Evolutionary conservation across 768 basidiomycete species (phyloP).

Genomic region (Tricholoma terreum): DNA sequence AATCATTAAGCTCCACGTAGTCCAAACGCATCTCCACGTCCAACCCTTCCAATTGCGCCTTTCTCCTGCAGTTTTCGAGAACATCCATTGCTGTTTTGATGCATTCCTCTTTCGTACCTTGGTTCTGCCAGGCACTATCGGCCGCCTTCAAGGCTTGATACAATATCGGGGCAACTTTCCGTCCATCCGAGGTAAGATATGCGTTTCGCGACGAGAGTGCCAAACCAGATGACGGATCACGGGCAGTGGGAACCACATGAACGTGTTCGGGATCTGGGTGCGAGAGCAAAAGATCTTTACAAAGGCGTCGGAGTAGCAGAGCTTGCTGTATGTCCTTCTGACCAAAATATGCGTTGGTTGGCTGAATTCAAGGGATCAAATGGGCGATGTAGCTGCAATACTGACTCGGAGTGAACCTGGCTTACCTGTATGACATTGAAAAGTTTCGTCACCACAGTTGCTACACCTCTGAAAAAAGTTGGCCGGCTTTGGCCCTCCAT

Average conservation of each 20-base stretch:
- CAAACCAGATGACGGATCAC: slow-evolving; percentile 60
- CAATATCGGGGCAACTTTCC: slow-evolving; percentile 64
- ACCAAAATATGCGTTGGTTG: slow-evolving; percentile 90
- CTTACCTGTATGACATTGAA: slow-evolving; percentile 88
- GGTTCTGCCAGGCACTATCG: slow-evolving; percentile 50
- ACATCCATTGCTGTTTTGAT: slow-evolving; percentile 41
- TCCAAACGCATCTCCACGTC: slow-evolving; percentile 64
- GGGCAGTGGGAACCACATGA: slow-evolving; percentile 85
- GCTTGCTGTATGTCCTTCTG: slow-evolving; percentile 99
- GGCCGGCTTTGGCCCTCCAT: slow-evolving; percentile 92
- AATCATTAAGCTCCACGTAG: slow-evolving; percentile 88
- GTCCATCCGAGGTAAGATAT: slow-evolving; percentile 68
- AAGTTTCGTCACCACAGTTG: slow-evolving; percentile 91
- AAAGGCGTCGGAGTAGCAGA: slow-evolving; percentile 74
- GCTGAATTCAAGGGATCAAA: slow-evolving; percentile 51
- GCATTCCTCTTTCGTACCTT: slow-evolving; percentile 48
- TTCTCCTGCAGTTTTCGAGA: slow-evolving; percentile 30
- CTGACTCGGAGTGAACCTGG: not conserved
- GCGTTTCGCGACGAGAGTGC: slow-evolving; percentile 91
- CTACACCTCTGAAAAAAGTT: slow-evolving; percentile 92
- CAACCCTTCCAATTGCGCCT: slow-evolving; percentile 30
- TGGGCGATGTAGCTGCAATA: not conserved
- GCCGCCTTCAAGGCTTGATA: slow-evolving; percentile 65
- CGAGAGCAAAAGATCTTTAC: slow-evolving; percentile 75
- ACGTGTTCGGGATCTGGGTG: slow-evolving; percentile 70